Base-by-base conservation (phyloP, 2,329 filamentous ascomycete genomes). In the Teratosphaeria pseudoeucalypti region DNA sequence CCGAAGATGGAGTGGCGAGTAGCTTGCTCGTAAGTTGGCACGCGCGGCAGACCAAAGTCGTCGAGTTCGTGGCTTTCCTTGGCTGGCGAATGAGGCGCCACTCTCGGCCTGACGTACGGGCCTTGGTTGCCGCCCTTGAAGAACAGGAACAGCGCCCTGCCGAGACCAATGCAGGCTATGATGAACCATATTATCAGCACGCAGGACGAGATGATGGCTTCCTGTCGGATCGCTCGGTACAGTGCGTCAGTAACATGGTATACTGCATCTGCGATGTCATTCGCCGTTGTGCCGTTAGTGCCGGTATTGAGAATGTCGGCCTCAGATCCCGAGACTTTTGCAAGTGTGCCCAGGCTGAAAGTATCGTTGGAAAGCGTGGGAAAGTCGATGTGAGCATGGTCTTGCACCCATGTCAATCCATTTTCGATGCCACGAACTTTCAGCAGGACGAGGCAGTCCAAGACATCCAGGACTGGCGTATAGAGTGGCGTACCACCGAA, bases 381-480 rank as follows among this genome's bases (percentile, higher is more conserved):
- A 66, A 99, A 87, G 61, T 84, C 78, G 66, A 99, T 82, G 62
- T 94, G 83, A 3, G 94, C 90, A 71, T 97, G 79, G 65, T 97
- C 87, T 68, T 89, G 84, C 11, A 96, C 88, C 92, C 92, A 99
- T 0, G 89, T 95, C n/a, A 97, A 80, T 12, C 88, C 94, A 70
- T 88, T 87, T 72, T 97, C 85, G 64, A 99, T 84, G 26, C 85
- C 83, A 65, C 89, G 85, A 63, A 97, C 81, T 78, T 97, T 97
- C 69, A 95, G 80, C 7, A 87, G 85, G 64, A 97, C 84, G n/a
- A 97, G 80, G 70, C 94, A 97, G 70, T 89, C 83, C 63, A 96
- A 81, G 37, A 96, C 84, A 52, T 89, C 87, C 68, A 85, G 80
- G 68, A 96, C 86, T 0, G 91, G 89, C 32, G 86, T 83, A 64